Evolutionary conservation across 306 rosid genomes (phyloP), one percentile per base, ranked within the genome.

Genomic region (Castanea crenata): DNA sequence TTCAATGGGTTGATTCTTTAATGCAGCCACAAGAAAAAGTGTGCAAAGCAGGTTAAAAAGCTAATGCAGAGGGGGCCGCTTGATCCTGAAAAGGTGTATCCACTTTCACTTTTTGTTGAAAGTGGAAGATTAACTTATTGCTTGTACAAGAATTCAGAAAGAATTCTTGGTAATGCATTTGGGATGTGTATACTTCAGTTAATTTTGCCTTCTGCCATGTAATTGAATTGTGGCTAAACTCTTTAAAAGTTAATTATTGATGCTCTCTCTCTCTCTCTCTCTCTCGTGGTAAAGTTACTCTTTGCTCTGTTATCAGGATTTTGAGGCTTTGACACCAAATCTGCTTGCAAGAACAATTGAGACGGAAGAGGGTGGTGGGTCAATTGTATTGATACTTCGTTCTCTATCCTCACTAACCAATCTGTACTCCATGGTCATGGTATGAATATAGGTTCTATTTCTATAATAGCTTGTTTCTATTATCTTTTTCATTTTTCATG

Each of bases 161-260:
- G 89, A 80, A 56, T 95, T 88, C 94, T 95, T 38, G 99, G 99
- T 58, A 91, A 92, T 79, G 93, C 99, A 29, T 95, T 84, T 76
- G 97, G 99, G 69, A 95, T 95, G 99, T 95, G 99, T 70, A 78
- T 93, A 77, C 98, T 95, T 74, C 97, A 95, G 98, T 98, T 95
- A 85, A 67, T 52, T 69, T 63, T 67, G 38, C 46, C 16, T 25
- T 68, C 5, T 4, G 23, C 16, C 25, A 13, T 6, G n/a, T 73
- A 12, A 15, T 74, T 69, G 41, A 67, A 52, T 74, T 41, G 19
- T 76, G 4, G 12, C 20, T 67, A 20, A 65, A 29, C 65, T 55
- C 58, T 27, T 25, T 0, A 41, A 55, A 79, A 25, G 23, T 81
- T 79, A 57, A 46, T 78, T 27, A 75, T 59, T 61, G 55, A 51